Evolutionary conservation across 139 green algal genomes (phyloP), one percentile per base, ranked within the genome.

Genomic region (Chlorella sp.): DNA sequence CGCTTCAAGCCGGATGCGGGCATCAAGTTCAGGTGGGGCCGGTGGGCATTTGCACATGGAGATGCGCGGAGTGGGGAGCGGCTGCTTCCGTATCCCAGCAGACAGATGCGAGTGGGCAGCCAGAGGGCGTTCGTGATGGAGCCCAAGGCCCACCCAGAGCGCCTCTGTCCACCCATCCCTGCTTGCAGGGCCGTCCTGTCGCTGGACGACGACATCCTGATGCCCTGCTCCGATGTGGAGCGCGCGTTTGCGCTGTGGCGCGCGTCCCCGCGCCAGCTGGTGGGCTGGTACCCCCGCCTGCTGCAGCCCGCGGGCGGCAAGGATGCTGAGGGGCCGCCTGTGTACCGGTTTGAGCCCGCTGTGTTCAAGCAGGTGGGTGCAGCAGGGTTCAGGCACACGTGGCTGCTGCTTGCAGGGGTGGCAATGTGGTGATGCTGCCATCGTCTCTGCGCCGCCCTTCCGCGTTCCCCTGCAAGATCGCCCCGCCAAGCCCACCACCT

Each of bases 151-250:
- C n/a, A n/a, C n/a, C n/a, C n/a, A n/a, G n/a, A n/a, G n/a, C n/a
- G n/a, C 44, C 7, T 51, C 44, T 51, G 7, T 51, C 44, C 44
- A 51, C 69, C 69, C 36, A 7, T 38, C 11, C 32, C 32, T 74
- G 23, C 62, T 1, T 83, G 36, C 57, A 71, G 85, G 36, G 85
- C 64, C 1, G 86, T 92, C 56, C 80, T 93, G 32, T 90, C 86
- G 9, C 41, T 93, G 55, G 86, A 92, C n/a, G 88, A 92, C 68
- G 88, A 92, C 81, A 85, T 92, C 32, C 38, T 86, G 36, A 73
- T 93, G 80, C 83, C 88, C 38, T 93, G 90, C 83, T 25, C 60
- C 32, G 70, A 86, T 56, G 72, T 93, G 41, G 86, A 92, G 68
- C 44, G 47, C 32, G 75, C 34, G 21, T 91, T 91, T 72, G 88